These are phyloP conservation scores for Aphanomyces euteiches DNA, from an alignment of 352 stramenopile species.

Conservation along the genomic window DNA sequence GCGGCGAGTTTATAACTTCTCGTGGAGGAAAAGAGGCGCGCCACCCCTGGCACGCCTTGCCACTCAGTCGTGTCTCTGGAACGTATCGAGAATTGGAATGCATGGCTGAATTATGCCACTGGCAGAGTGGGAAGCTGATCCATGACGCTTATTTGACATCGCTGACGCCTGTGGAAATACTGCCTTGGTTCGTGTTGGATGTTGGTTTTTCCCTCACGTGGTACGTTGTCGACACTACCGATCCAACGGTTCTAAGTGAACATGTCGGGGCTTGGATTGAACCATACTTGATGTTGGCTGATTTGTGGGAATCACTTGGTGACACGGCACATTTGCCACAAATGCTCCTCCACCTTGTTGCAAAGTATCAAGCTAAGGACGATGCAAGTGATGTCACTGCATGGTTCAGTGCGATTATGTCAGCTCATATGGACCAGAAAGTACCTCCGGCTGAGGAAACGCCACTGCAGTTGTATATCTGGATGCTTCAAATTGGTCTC, in stretches of 20 bases:
- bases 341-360: constrained; percentile 31
- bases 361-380: constrained; percentile 30
- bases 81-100: constrained; percentile 47
- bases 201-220: constrained; percentile 68
- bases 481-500: constrained; percentile 2
- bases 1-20: background rate
- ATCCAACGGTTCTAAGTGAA: constrained; percentile 41
- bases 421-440: constrained; percentile 31
- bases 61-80: constrained; percentile 29
- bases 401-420: constrained; percentile 21
- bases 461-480: constrained; percentile 31
- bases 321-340: constrained; percentile 24
- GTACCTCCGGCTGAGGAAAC: constrained; percentile 12
- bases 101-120: constrained; percentile 58
- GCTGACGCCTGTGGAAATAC: constrained; percentile 35
- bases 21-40: background rate
- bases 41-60: background rate
- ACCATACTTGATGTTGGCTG: constrained; percentile 48
- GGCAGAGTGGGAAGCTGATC: constrained; percentile 39
- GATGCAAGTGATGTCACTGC: background rate
- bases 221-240: constrained; percentile 56
- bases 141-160: constrained; percentile 32
- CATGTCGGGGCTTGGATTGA: constrained; percentile 30
- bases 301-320: constrained; percentile 45
- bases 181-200: constrained; percentile 61